phyloP scores from a whole-genome alignment of 2,329 filamentous ascomycete species.

The Aspergillus sp. region DNA sequence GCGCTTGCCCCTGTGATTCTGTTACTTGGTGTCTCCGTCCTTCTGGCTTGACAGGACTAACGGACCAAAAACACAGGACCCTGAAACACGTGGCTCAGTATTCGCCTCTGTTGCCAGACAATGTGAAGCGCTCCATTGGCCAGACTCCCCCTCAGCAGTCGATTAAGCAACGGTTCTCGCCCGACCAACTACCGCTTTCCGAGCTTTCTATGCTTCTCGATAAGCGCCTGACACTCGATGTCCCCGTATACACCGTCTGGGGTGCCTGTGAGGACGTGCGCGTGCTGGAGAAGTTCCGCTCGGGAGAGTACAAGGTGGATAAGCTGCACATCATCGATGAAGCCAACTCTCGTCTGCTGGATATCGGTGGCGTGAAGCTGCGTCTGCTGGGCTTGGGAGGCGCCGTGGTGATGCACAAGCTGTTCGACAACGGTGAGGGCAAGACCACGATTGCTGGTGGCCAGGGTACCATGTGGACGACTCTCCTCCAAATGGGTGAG shows the following conservation, averaged over 20 bases:
- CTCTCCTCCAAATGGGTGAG: slow-evolving; percentile 93
- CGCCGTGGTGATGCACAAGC: slow-evolving; percentile 98
- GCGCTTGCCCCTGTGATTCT: slow-evolving; percentile 1
- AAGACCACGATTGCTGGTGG: slow-evolving; percentile 96
- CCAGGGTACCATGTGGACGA: slow-evolving; percentile 99
- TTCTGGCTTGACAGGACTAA: too few relatives aligned
- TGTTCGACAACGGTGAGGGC: slow-evolving; percentile 97
- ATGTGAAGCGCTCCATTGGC: slow-evolving; percentile 57
- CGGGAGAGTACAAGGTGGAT: slow-evolving; percentile 92
- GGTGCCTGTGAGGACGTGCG: slow-evolving; percentile 97
- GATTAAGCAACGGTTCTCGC: slow-evolving; percentile 75
- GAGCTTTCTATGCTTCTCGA: slow-evolving; percentile 83
- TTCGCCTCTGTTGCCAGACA: slow-evolving; percentile 81
- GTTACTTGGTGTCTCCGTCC: too few relatives aligned
- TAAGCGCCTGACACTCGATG: slow-evolving; percentile 81
- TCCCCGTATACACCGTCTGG: slow-evolving; percentile 98
- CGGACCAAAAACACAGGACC: slow-evolving; percentile 65
- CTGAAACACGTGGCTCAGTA: slow-evolving; percentile 98
- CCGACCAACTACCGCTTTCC: slow-evolving; percentile 78
- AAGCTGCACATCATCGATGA: slow-evolving; percentile 99
- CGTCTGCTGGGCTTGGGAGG: slow-evolving; percentile 87
- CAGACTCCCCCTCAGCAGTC: slow-evolving; percentile 55
- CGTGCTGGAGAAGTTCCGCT: slow-evolving; percentile 93
- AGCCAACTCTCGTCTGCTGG: slow-evolving; percentile 87
- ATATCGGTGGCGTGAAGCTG: slow-evolving; percentile 91